Evolutionary conservation across 2,329 filamentous ascomycete species (phyloP), one percentile per base, ranked within the genome.

Genomic region (Chaetothyriales sp.): DNA sequence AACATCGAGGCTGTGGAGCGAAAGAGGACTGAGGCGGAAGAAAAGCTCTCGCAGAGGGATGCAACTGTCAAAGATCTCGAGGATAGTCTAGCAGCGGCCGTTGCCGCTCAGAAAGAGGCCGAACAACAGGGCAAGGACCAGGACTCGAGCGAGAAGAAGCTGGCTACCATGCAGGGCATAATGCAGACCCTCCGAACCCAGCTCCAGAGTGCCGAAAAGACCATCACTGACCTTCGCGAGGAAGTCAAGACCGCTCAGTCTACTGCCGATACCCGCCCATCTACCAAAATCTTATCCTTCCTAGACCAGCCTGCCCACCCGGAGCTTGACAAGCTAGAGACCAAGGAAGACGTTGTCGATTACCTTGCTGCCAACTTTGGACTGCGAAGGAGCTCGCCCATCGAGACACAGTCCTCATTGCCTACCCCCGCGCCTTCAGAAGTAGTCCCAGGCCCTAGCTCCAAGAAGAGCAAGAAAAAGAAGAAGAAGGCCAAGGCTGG

Each of bases 401-500:
- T 50, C 42, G 51, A 49, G 44, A n/a, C 46, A 12, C 15, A 18
- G n/a, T 6, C 46, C n/a, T 45, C n/a, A 20, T 22, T 22, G 28
- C 19, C 20, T 26, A 48, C 44, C 36, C 18, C 48, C 7, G 15
- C 32, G 12, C 32, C 32, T 12, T 39, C 57, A 15, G 61, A 63
- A 42, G 58, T 59, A 6, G 46, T 15, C 50, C 51, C 3, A 8
- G 60, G 5, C 10, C 57, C 64, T 50, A 47, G 54, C 5, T 55
- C 55, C 7, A 63, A 86, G 67, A 89, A 86, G 66, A 93, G 88
- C 57, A 86, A 86, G 64, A 94, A 90, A 72, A 95, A 93, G 76
- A 84, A 82, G 68, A 90, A 89, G 71, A 79, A 78, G 18, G 77
- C 74, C 28, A 79, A 77, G 56, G 65, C 65, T 5, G 52, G 50